Evolutionary conservation across 2,329 filamentous ascomycete species (phyloP), one percentile per base, ranked within the genome.

Genomic region (Mycosphaerella sp.): DNA sequence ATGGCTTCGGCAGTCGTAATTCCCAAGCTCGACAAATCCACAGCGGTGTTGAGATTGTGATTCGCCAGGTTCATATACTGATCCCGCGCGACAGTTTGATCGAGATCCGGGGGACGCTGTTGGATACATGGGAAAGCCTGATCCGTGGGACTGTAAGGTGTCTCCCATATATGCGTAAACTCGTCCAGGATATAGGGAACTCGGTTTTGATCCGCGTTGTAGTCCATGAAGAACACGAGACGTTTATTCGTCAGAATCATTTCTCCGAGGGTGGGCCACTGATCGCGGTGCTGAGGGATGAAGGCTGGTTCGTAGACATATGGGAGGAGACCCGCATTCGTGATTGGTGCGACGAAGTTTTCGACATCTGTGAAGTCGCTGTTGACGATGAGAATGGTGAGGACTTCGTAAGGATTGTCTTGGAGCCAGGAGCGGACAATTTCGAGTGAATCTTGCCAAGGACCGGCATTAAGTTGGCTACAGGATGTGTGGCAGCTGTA

Each of bases 81-180:
- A 52, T 74, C 72, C 0, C 66, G 65, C 13, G 68, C 66, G 2
- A 79, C 77, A 6, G 79, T 75, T 2, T 76, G 70, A 0, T 66
- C 63, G 51, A 94, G 72, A 39, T 79, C 73, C 0, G 87, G 87
- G 0, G 90, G 89, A 0, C 90, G 83, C 65, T 95, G 81, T 34
- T 84, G 76, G 0, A 74, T 82, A 71, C 90, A 96, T 0, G 89
- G 89, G 66, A 95, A 95, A 0, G 68, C 67, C 2, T 81, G 71
- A 61, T 84, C 70, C 0, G 76, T 80, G 0, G 81, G 89, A 47
- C 89, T 87, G 66, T 95, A 96, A 0, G 87, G 87, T 0, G 89
- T 91, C 72, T 96, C 88, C 87, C 87, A 95, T 71, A 94, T 79
- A 64, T 95, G 86, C 5, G 79, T 80, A 72, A 95, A 96, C 69